Evolutionary conservation across 2,329 filamentous ascomycete species (phyloP).

Genomic region (Aureobasidium sp.): DNA sequence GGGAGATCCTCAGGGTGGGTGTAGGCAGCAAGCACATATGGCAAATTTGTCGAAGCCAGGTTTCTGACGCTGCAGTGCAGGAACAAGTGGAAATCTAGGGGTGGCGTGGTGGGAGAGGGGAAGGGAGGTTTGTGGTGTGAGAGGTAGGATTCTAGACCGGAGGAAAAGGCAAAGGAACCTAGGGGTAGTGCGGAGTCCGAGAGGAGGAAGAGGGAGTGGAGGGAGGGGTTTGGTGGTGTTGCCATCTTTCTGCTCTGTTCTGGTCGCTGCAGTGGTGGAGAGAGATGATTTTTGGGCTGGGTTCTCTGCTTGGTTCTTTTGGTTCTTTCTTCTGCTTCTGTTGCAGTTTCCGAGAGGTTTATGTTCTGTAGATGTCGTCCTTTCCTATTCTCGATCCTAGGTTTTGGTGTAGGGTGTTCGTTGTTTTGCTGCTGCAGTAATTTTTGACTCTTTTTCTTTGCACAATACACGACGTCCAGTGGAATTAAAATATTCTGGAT

Average conservation of each 20-base stretch:
- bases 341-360: background rate
- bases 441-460: too few relatives aligned
- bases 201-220: constrained; percentile 68
- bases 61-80: constrained; percentile 63
- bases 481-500: background rate
- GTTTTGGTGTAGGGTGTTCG: too few relatives aligned
- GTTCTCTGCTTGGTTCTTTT: background rate
- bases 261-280: background rate
- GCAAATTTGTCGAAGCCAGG: constrained; percentile 64
- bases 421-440: too few relatives aligned
- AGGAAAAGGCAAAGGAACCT: constrained; percentile 82
- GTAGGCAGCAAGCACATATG: constrained; percentile 66
- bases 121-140: constrained; percentile 47
- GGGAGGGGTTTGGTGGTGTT: constrained; percentile 18
- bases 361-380: background rate
- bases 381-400: background rate
- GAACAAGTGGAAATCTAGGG: constrained; percentile 54
- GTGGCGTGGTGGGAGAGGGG: constrained; percentile 24
- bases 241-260: background rate
- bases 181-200: constrained; percentile 76
- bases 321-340: background rate
- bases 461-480: too few relatives aligned
- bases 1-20: constrained; percentile 46
- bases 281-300: background rate
- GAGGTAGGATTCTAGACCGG: constrained; percentile 74